Percentiles rank a stretch among this genome's conserved stretches.
phyloP scores from a whole-genome alignment of 23 red algal genomes.

The Gracilaria vermiculophylla region DNA sequence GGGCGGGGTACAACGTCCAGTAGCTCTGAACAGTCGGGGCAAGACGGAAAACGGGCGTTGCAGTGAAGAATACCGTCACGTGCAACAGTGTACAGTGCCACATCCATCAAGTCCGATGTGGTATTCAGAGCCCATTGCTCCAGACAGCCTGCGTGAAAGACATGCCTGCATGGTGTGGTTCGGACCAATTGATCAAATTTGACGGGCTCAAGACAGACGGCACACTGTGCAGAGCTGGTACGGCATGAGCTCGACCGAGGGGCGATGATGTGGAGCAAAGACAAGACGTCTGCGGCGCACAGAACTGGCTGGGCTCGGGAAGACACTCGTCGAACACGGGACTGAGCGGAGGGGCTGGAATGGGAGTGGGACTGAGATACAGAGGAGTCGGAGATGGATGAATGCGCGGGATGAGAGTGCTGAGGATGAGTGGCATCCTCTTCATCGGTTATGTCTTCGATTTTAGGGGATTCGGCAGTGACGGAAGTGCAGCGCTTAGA shows the following conservation, averaged over 20 bases:
- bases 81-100: not conserved
- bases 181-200: not conserved
- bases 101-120: not conserved
- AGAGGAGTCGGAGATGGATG: too few species aligned
- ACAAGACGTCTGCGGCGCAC: not conserved
- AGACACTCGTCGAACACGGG: not conserved
- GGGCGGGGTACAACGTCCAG: not conserved
- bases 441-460: constrained; percentile 2
- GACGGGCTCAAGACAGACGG: constrained; percentile 9
- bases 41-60: not conserved
- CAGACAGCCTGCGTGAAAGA: constrained; percentile 17
- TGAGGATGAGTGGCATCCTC: not conserved
- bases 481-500: not conserved
- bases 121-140: constrained; percentile 22
- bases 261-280: not conserved
- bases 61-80: not conserved
- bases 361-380: not conserved
- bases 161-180: constrained; percentile 12
- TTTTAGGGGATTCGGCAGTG: not conserved
- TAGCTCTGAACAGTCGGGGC: not conserved
- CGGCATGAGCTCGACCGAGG: not conserved
- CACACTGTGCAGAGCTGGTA: not conserved
- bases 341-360: not conserved
- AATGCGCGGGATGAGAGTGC: too few species aligned
- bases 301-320: not conserved